Conservation (phyloP, 805 yeast species). For the Cyberlindnera samutprakarnensis region DNA sequence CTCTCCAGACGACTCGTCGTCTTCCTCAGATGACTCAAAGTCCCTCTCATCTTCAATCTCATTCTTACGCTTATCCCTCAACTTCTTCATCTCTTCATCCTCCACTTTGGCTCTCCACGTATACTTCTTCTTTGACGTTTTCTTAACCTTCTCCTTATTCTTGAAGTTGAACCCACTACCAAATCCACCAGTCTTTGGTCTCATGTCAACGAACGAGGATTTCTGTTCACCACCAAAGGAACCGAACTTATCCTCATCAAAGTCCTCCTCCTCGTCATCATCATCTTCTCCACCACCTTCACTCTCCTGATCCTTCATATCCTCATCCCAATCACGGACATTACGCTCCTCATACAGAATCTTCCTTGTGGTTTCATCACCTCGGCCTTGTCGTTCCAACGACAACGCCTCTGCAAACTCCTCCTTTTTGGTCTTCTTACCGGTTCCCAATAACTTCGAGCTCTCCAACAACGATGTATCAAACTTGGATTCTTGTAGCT, state of each 20-base stretch:
- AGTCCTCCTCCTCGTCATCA: constrained; percentile 17
- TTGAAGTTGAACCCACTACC: constrained; percentile 69
- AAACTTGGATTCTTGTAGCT: constrained; percentile 52
- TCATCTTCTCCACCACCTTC: too few relatives aligned
- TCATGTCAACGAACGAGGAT: constrained; percentile 56
- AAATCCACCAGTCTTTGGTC: constrained; percentile 56
- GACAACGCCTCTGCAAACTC: constrained; percentile 68
- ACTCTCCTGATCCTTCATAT: constrained; percentile 26
- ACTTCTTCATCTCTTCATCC: constrained; percentile 28
- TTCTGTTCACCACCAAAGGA: constrained; percentile 6
- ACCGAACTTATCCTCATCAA: constrained; percentile 18
- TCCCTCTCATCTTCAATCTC: constrained; percentile 3
- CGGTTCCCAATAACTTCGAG: constrained; percentile 73
- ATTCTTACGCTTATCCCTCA: constrained; percentile 21
- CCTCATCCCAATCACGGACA: constrained; percentile 52
- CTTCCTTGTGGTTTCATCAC: constrained; percentile 50
- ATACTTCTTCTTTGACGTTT: constrained; percentile 44
- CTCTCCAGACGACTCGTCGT: constrained; percentile 27
- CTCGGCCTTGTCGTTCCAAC: constrained; percentile 66
- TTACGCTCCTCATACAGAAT: constrained; percentile 65
- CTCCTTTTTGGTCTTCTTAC: constrained; percentile 59
- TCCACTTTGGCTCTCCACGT: constrained; percentile 63
- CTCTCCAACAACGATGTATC: constrained; percentile 67
- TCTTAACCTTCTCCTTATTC: constrained; percentile 42
- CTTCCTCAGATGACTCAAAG: constrained; percentile 30